Base-by-base conservation (phyloP, 1,284 basidiomycete genomes). In the Pseudozyma sp. region DNA sequence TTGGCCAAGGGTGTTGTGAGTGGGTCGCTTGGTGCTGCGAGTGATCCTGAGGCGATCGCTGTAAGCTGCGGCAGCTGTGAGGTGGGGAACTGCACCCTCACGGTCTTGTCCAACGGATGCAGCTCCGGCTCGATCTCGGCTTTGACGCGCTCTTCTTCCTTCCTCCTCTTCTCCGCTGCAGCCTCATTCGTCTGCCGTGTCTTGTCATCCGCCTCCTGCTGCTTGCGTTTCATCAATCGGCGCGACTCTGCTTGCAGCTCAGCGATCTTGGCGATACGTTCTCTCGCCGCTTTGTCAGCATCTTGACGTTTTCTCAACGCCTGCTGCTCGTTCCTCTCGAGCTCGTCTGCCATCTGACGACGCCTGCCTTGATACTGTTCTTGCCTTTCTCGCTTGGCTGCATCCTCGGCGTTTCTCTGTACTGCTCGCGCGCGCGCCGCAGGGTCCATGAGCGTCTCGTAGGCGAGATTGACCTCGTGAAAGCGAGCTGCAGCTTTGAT, bases 391-490 rank as follows among this genome's bases (percentile, higher is more conserved):
- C 89, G 90, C 57, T 90, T 88, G 6, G 90, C 91, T 24, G 89
- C 87, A 67, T 92, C 90, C 1, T 91, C 85, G 54, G 92, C 90
- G 9, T 92, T 86, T 80, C 92, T 91, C 1, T 91, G 91, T 80
- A 94, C 92, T 42, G 95, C 86, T 4, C 90, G 92, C n/a, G 92
- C 88, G 24, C 94, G 90, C 53, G 92, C 90, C 7, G 91, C 86
- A 0, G 92, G 92, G 78, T 96, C 92, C 62, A 92, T 89, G 4
- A 97, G 87, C 17, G 94, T 88, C 75, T 94, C 92, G 72, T 93
- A 92, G 0, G 94, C 91, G 60, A 92, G 88, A 54, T 92, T 93
- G 57, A 97, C 89, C 68, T 92, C 90, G 83, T 95, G 92, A 83
- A 97, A 97, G 82, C 92, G 92, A 57, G 89, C 88, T 4, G 92